Evolutionary conservation across 2,329 filamentous ascomycete species (phyloP), one percentile per base, ranked within the genome.

Genomic region (Fusarium sambucinum): DNA sequence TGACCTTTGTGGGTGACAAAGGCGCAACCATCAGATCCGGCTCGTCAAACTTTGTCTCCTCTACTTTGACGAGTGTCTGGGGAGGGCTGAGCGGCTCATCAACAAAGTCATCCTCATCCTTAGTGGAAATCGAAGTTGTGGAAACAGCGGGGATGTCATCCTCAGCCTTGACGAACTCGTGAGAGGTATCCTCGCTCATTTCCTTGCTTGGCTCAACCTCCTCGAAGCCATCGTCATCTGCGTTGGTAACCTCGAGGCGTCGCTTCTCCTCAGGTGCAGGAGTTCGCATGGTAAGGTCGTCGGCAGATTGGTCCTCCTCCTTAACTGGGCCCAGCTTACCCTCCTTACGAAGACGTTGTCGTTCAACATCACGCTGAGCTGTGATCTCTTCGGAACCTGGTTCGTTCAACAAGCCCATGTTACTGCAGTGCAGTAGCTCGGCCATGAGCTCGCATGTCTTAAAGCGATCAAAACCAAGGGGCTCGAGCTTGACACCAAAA

Each of bases 371-470:
- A 63, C 96, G 87, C 41, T 88, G 85, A 63, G 86, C 89, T 62
- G 98, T 93, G 68, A 97, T 89, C 69, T 93, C 90, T 77, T 99
- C 94, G 13, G 94, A 94, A 32, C 95, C 96, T 12, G 89, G 84
- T 77, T 98, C 94, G 76, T 99, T 99, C 69, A 99, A 83, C 35
- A 99, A 83, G 8, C 92, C 94, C 96, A 99, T 99, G 77, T 99
- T 99, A 78, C 95, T 98, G 80, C 96, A 99, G 79, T 99, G 96
- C 38, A 99, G 82, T 44, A 99, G 84, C 79, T 99, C 96, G 1
- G 96, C 96, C 96, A 99, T 98, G 62, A 99, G 85, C 80, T 99
- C 96, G 79, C 96, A 99, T 0, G 96, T 98, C 84, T 99, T 99
- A 84, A 99, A 99, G 21, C 96, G 87, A 79, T 99, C 96, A 76